Evolutionary conservation across 2,329 filamentous ascomycete genomes (phyloP).

Genomic region (Penicillium sp.): DNA sequence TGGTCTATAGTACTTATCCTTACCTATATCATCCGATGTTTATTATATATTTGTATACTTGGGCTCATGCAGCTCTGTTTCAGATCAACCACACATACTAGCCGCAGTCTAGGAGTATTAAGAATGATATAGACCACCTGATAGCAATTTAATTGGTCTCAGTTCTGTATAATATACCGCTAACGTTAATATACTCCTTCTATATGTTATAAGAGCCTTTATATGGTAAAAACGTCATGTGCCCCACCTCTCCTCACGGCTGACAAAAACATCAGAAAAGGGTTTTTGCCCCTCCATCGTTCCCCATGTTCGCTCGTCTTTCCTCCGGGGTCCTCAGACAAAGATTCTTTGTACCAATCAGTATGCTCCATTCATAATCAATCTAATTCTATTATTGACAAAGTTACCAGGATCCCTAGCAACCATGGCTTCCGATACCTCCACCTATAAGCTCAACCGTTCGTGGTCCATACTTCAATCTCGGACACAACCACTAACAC

Average conservation of each 20-base stretch:
- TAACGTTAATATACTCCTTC: not conserved
- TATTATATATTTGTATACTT: not conserved
- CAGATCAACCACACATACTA: not conserved
- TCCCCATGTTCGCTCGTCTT: slow-evolving; percentile 20
- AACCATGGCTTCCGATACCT: slow-evolving; percentile 50
- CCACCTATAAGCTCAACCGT: slow-evolving; percentile 59
- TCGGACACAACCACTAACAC: slow-evolving; percentile 10
- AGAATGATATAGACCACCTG: no score
- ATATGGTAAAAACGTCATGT: slow-evolving; percentile 1
- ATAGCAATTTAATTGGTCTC: not conserved
- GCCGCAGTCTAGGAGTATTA: not conserved
- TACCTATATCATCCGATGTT: not conserved
- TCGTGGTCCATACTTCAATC: slow-evolving; percentile 27
- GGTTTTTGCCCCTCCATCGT: slow-evolving; percentile 4
- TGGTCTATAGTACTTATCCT: not conserved
- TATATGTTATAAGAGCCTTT: not conserved
- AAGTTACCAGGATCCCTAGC: slow-evolving; percentile 29
- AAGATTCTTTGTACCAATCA: slow-evolving; percentile 11
- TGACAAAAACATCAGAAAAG: slow-evolving; percentile 9
- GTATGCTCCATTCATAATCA: slow-evolving; percentile 11
- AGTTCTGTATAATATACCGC: no score
- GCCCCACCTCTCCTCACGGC: slow-evolving; percentile 14
- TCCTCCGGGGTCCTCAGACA: slow-evolving; percentile 21
- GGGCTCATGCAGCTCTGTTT: not conserved
- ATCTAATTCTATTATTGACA: slow-evolving; percentile 11